Conservation (phyloP, 164 flowering plant genomes). For the Saururus chinensis region DNA sequence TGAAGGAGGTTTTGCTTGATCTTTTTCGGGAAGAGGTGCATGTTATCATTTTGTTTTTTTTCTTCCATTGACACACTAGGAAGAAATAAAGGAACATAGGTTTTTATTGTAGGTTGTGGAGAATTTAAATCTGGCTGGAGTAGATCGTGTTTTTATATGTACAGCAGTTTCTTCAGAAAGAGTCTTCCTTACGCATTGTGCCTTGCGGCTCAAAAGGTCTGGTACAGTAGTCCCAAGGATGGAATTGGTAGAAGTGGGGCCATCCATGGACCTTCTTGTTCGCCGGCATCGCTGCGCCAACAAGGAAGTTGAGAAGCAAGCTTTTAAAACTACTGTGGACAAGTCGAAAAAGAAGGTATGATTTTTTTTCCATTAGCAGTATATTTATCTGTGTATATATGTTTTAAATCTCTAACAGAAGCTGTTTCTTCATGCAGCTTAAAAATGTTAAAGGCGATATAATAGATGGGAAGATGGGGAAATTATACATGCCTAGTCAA, state of each 20-base stretch:
- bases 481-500: constrained; percentile 83
- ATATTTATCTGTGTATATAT: constrained; percentile 20
- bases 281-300: constrained; percentile 84
- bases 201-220: constrained; percentile 72
- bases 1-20: constrained; percentile 86
- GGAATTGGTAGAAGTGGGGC: constrained; percentile 91
- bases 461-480: constrained; percentile 59
- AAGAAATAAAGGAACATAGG: neutral
- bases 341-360: constrained; percentile 69
- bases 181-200: constrained; percentile 78
- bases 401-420: constrained; percentile 8
- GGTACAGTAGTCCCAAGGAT: constrained; percentile 77
- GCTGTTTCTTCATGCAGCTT: constrained; percentile 34
- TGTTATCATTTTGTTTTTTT: neutral
- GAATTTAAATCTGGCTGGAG: constrained; percentile 75
- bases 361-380: constrained; percentile 16
- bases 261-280: constrained; percentile 85
- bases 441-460: constrained; percentile 67
- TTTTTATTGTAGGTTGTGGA: constrained; percentile 73
- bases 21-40: constrained; percentile 76
- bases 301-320: constrained; percentile 59
- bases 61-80: neutral
- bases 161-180: constrained; percentile 60
- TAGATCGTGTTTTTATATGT: constrained; percentile 73
- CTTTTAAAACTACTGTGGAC: constrained; percentile 59